Evolutionary conservation across 768 basidiomycete genomes (phyloP).

Genomic region (Lactifluus volemus): DNA sequence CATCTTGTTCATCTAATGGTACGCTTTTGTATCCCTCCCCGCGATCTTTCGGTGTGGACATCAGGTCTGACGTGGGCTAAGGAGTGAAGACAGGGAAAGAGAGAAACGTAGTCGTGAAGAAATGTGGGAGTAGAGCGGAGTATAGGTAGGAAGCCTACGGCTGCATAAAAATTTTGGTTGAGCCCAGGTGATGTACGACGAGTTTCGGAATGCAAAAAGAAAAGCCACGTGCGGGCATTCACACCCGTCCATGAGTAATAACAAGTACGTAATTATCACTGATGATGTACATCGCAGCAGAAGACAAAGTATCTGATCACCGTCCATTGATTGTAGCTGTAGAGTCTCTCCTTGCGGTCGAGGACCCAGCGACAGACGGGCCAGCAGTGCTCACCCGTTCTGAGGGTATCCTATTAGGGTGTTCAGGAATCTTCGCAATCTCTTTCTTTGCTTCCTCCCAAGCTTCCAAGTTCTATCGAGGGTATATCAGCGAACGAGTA

Average conservation of each 20-base stretch:
- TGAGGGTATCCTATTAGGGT: slow-evolving; percentile 65
- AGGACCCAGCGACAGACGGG: slow-evolving; percentile 12
- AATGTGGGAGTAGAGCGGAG: not conserved
- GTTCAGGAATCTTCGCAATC: slow-evolving; percentile 82
- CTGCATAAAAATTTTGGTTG: not conserved
- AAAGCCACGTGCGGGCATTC: not conserved
- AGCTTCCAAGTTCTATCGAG: slow-evolving; percentile 78
- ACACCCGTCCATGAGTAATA: not conserved
- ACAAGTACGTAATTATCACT: not conserved
- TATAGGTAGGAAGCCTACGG: not conserved
- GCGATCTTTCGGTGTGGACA: slow-evolving; percentile 10
- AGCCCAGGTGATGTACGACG: no score
- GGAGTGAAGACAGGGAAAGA: not conserved
- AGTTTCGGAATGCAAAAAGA: not conserved
- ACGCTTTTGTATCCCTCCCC: slow-evolving; percentile 22
- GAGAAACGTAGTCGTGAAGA: not conserved
- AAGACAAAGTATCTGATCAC: slow-evolving; percentile 21
- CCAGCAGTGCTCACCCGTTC: slow-evolving; percentile 25
- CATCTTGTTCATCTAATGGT: slow-evolving; percentile 31
- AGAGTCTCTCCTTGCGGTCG: slow-evolving; percentile 51
- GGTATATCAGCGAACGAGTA: not conserved
- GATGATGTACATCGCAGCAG: not conserved
- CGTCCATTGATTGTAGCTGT: slow-evolving; percentile 62
- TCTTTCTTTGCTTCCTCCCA: slow-evolving; percentile 96
- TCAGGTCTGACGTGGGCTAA: not conserved